These are phyloP conservation scores for Castanea sativa DNA, from an alignment of 306 rosid genomes.

Conservation along the genomic window DNA sequence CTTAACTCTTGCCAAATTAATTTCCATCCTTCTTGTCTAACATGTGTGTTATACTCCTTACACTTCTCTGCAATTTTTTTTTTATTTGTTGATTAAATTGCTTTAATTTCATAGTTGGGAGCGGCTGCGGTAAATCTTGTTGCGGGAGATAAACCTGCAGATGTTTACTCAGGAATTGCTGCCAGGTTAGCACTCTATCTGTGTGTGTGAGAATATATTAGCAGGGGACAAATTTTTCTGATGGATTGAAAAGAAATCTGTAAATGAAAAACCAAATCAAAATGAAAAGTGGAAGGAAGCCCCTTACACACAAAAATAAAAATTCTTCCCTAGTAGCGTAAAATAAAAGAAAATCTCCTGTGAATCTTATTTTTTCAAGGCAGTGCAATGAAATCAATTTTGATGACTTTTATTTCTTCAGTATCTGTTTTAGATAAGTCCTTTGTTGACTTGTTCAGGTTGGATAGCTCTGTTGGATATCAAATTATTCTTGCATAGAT, in stretches of 20 bases:
- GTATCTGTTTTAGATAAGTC: neutral
- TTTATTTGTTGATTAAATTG: neutral
- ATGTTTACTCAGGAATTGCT: conserved; percentile 96
- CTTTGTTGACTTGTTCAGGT: neutral
- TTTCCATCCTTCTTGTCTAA: neutral
- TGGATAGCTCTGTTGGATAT: neutral
- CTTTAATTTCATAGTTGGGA: conserved; percentile 64
- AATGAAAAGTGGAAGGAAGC: neutral
- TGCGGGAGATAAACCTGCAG: conserved; percentile 86
- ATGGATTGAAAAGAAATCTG: neutral
- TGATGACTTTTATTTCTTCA: neutral
- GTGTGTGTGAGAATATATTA: neutral
- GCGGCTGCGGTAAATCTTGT: conserved; percentile 96
- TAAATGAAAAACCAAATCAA: neutral
- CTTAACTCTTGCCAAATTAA: neutral
- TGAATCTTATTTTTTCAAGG: neutral
- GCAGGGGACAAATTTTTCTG: neutral
- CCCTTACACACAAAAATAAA: neutral
- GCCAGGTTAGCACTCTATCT: conserved; percentile 49
- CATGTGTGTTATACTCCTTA: neutral
- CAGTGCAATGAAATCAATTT: neutral
- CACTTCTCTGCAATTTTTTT: neutral
- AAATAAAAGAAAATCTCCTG: neutral
- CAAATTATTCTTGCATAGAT: neutral
- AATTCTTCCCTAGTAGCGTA: neutral